phyloP scores from a whole-genome alignment of 768 basidiomycete genomes.

The Trametes punicea region DNA sequence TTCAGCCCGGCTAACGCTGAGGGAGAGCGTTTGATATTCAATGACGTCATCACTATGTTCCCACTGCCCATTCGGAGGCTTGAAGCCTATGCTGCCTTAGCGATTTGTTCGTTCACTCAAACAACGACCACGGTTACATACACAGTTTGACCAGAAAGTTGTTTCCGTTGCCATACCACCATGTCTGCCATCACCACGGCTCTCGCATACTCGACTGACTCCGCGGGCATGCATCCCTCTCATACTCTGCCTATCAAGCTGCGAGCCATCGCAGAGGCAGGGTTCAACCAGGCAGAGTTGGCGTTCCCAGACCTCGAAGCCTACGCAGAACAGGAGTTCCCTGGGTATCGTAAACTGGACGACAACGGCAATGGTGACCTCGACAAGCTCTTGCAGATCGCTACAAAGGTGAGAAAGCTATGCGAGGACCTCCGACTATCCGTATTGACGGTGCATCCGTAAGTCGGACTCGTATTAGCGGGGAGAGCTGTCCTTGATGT shows the following conservation, averaged over 20 bases:
- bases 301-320: constrained; percentile 30
- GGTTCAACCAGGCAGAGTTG: constrained; percentile 27
- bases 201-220: constrained; percentile 30
- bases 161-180: too few species aligned
- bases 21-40: too few species aligned
- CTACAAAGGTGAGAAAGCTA: constrained; percentile 18
- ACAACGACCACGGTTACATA: too few species aligned
- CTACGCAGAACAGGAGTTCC: constrained; percentile 21
- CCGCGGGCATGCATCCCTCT: constrained; percentile 32
- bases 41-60: too few species aligned
- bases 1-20: too few species aligned
- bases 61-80: too few species aligned
- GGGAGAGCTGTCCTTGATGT: neutral
- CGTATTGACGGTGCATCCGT: constrained; percentile 32
- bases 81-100: too few species aligned
- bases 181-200: constrained; percentile 9
- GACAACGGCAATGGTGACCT: constrained; percentile 25
- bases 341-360: constrained; percentile 25
- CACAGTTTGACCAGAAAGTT: too few species aligned
- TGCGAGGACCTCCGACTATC: constrained; percentile 25
- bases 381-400: constrained; percentile 21
- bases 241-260: constrained; percentile 31
- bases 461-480: neutral
- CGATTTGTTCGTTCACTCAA: too few species aligned
- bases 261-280: constrained; percentile 29